Base-by-base conservation (phyloP, 768 basidiomycete species). In the Termitomyces sp. region DNA sequence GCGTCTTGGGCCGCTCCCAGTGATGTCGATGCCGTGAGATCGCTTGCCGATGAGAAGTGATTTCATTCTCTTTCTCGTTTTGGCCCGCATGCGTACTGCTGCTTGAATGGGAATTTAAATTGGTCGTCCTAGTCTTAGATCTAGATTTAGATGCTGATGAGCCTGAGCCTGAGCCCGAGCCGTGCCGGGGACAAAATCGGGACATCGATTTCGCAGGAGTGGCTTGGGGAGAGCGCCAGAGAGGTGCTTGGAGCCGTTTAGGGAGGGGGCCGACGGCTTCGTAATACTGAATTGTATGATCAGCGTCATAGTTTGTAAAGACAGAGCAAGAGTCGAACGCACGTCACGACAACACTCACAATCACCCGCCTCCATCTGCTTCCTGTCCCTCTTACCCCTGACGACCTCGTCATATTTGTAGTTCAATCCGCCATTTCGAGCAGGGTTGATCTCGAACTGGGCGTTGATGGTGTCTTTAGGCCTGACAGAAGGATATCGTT, bases 261-360 rank as follows among this genome's bases (percentile, higher is more conserved):
- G 91, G 90, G 5, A 93, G 75, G 4, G 87, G 84, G 0, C 88
- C 90, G 15, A 95, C 73, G 0, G 82, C 85, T 57, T 85, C 79
- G 66, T 94, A 93, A 64, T 92, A 94, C 92, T 94, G 60, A 26
- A 58, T 0, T n/a, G 6, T 39, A 39, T 8, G 7, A 41, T 34
- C 18, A 55, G 26, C 24, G 37, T 24, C 20, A 6, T 12, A 42
- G 15, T 34, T 41, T 13, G 36, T 6, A 8, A 36, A 49, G 22
- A 34, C 29, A 16, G 13, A 33, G 46, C 22, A 42, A 18, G 41
- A 5, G 5, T 4, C n/a, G 3, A 16, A 65, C 82, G 57, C 65
- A 92, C 93, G 50, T 86, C 87, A 41, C 76, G 81, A 68, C 94
- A 96, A 58, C 86, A 87, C 61, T 90, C 89, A 68, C 92, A 96